Percentiles rank a stretch among this genome's conserved stretches.
Evolutionary conservation across 192 early-diverging fungal species (phyloP).

Genomic region (Jimgerdemannia flammicorona): DNA sequence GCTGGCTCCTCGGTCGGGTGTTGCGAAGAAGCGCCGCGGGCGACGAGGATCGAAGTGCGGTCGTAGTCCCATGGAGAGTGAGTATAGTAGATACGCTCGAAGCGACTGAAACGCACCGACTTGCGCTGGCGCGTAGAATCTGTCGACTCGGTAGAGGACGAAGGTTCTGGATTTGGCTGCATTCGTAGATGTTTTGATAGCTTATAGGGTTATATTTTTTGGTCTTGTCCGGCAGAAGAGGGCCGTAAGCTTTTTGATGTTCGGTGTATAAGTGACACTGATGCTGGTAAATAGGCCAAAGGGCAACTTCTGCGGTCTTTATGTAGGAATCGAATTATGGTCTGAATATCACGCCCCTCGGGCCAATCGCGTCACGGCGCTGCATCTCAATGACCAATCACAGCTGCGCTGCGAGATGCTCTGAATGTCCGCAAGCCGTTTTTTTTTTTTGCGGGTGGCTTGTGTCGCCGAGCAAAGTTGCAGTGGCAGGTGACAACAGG

Average conservation of each 20-base stretch:
- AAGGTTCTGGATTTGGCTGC: not conserved
- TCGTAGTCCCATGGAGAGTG: conserved; percentile 18
- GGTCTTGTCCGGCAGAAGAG: not conserved
- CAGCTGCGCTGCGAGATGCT: not conserved
- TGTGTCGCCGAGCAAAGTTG: too few species aligned
- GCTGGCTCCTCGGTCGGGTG: not conserved
- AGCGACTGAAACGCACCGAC: conserved; percentile 18
- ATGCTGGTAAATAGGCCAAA: not conserved
- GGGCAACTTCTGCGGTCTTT: not conserved
- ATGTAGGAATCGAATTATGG: not conserved
- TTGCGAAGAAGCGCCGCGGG: not conserved
- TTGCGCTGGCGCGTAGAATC: conserved; percentile 1
- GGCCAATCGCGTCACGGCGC: not conserved
- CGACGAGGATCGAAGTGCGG: conserved; percentile 9
- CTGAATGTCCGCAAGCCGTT: not conserved
- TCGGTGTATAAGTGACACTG: not conserved
- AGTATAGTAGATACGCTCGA: conserved; percentile 19
- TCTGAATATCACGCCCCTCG: not conserved
- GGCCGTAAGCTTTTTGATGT: not conserved
- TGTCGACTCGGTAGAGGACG: not conserved
- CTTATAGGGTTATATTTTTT: not conserved
- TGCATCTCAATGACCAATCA: not conserved
- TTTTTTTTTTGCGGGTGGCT: too few species aligned
- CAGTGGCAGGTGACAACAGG: too few species aligned
- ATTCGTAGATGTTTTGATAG: not conserved